Evolutionary conservation across 108 stramenopile species (phyloP).

Genomic region (Parmales sp.): DNA sequence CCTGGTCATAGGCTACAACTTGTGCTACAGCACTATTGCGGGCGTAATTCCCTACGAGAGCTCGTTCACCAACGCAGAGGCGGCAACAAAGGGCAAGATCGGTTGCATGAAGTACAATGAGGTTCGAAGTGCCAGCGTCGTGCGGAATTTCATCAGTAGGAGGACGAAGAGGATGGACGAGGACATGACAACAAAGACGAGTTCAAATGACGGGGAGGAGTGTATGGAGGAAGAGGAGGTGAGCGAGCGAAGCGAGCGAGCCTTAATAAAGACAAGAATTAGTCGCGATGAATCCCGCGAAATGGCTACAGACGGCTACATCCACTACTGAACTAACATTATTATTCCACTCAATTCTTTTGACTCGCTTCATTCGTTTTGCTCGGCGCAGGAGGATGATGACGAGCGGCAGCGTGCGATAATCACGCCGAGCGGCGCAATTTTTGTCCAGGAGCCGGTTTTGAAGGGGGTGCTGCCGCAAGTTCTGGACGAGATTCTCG

Average conservation of each 20-base stretch:
- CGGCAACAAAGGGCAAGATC: too few species aligned
- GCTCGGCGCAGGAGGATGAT: too few species aligned
- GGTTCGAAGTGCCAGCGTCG: too few species aligned
- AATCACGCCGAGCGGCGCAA: slow-evolving; percentile 74
- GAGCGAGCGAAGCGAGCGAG: too few species aligned
- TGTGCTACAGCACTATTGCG: slow-evolving; percentile 84
- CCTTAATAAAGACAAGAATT: too few species aligned
- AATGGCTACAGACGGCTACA: too few species aligned
- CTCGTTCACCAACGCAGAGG: too few species aligned
- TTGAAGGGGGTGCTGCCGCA: slow-evolving; percentile 87
- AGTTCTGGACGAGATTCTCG: slow-evolving; percentile 91
- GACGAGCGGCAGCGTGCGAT: slow-evolving; percentile 49
- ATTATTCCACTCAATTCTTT: too few species aligned
- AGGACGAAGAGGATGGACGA: not conserved
- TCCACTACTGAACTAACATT: too few species aligned
- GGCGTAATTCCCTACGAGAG: slow-evolving; percentile 36
- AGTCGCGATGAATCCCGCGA: too few species aligned
- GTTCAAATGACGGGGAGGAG: not conserved
- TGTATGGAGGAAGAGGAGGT: not conserved
- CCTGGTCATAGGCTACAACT: slow-evolving; percentile 93
- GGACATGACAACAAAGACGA: not conserved
- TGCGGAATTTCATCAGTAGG: not conserved
- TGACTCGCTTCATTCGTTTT: too few species aligned
- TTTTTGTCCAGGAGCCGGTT: slow-evolving; percentile 71
- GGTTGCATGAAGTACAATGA: too few species aligned